Evolutionary conservation across 106 monocot genomes (phyloP), one percentile per base, ranked within the genome.

Genomic region (Allium sativum): DNA sequence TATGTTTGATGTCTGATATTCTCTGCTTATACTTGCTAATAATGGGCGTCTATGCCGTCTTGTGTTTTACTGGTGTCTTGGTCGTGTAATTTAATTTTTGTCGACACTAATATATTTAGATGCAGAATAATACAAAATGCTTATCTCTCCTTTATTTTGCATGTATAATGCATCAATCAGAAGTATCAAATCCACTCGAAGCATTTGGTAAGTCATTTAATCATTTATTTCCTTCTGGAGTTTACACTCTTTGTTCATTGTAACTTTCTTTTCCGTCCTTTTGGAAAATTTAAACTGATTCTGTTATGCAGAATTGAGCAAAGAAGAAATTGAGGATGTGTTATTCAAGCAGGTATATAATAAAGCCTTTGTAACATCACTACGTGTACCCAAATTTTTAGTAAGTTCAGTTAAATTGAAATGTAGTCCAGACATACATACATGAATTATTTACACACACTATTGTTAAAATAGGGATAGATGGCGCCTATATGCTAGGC

Each of bases 251-350:
- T 62, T 12, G 21, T 48, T 62, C 13, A 18, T 46, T 8, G 58
- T 60, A 44, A 40, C 14, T 15, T 8, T 15, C 47, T 19, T 19
- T 11, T 62, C 13, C 44, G 47, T 12, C 45, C 40, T 57, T 48
- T 20, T 73, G 17, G 11, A 58, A 67, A 54, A 60, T 12, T 42
- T 46, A 10, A 40, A 10, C 13, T 42, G 61, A 18, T 7, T 68
- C 61, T 68, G 9, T 15, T 70, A 50, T 54, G 64, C 70, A 90
- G 90, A 86, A 64, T 62, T 90, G 64, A 83, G 77, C 52, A 65
- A 75, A 51, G 82, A 90, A 40, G 90, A 90, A 52, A 70, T 59
- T 11, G 82, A 86, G 75, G 90, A 90, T 78, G 86, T 90, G 45
- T 82, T 67, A 48, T 86, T 90, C 67, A 90, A 90, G 75, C 90